These are phyloP conservation scores for Clohesyomyces aquaticus DNA, from an alignment of 495 filamentous ascomycete genomes.

Conservation along the genomic window DNA sequence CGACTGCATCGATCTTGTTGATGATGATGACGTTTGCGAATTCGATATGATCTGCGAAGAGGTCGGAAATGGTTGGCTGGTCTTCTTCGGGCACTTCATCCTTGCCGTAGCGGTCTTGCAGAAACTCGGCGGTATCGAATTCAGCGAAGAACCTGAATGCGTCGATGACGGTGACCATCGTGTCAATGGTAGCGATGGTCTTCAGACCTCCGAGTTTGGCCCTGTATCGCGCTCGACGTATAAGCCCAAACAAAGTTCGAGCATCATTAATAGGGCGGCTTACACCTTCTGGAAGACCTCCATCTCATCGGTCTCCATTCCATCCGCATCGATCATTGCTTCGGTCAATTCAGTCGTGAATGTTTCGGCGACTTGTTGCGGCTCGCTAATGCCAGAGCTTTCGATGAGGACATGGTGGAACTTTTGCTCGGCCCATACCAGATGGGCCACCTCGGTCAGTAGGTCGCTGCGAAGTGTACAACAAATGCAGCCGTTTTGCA, in stretches of 20 bases:
- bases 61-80: constrained; percentile 62
- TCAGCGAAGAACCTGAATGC: constrained; percentile 62
- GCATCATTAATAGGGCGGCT: constrained; percentile 21
- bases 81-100: constrained; percentile 56
- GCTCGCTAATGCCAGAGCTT: constrained; percentile 64
- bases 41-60: constrained; percentile 66
- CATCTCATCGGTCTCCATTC: constrained; percentile 43
- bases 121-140: constrained; percentile 61
- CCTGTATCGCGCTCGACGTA: too few relatives aligned
- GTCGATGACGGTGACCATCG: constrained; percentile 62
- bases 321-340: constrained; percentile 36
- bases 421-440: constrained; percentile 42
- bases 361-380: constrained; percentile 66
- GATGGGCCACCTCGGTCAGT: constrained; percentile 57
- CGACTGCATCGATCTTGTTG: constrained; percentile 58
- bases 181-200: constrained; percentile 59
- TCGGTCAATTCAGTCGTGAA: constrained; percentile 58
- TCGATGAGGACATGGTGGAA: constrained; percentile 65
- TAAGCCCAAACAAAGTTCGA: too few relatives aligned
- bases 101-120: constrained; percentile 53
- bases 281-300: constrained; percentile 52
- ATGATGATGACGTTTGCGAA: constrained; percentile 64
- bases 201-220: constrained; percentile 55
- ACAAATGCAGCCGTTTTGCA: constrained; percentile 67
- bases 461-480: constrained; percentile 64